Evolutionary conservation across 441 rosid species (phyloP).

Genomic region (Viola pubescens): DNA sequence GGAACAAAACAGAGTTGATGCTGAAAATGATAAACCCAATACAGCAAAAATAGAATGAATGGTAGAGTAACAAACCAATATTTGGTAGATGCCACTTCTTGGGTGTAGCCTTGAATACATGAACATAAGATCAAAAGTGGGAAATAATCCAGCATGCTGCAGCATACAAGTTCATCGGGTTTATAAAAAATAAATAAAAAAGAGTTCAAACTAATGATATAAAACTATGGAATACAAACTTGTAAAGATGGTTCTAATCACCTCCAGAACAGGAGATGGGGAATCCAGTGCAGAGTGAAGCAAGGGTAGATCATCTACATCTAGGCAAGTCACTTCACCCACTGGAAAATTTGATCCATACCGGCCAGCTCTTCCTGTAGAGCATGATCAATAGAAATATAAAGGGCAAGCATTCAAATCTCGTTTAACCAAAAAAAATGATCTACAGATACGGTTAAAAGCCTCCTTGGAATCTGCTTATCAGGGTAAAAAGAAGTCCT

Average conservation of each 20-base stretch:
- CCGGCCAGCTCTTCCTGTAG: constrained; percentile 86
- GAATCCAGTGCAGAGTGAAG: constrained; percentile 61
- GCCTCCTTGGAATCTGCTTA: too few species aligned
- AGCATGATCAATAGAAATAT: constrained; percentile 5
- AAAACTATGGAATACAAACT: constrained; percentile 3
- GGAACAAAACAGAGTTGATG: neutral
- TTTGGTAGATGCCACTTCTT: constrained; percentile 42
- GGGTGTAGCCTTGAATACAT: constrained; percentile 72
- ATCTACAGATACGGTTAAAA: too few species aligned
- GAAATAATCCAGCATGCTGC: constrained; percentile 87
- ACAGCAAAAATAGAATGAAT: constrained; percentile 2
- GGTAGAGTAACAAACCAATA: constrained; percentile 43
- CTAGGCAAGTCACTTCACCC: constrained; percentile 87
- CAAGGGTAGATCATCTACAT: constrained; percentile 56
- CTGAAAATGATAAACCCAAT: neutral
- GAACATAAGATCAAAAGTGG: constrained; percentile 62
- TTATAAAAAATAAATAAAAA: constrained; percentile 19
- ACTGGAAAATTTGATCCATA: constrained; percentile 77
- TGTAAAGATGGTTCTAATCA: constrained; percentile 13
- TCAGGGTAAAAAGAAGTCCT: too few species aligned
- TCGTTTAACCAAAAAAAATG: too few species aligned
- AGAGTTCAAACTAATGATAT: constrained; percentile 1
- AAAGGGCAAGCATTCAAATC: neutral
- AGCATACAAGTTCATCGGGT: constrained; percentile 16
- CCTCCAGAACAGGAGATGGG: constrained; percentile 76